Percentiles rank a stretch among this genome's conserved stretches.
These are phyloP conservation scores for Salix caprea DNA, from an alignment of 345 rosid genomes.

Conservation along the genomic window DNA sequence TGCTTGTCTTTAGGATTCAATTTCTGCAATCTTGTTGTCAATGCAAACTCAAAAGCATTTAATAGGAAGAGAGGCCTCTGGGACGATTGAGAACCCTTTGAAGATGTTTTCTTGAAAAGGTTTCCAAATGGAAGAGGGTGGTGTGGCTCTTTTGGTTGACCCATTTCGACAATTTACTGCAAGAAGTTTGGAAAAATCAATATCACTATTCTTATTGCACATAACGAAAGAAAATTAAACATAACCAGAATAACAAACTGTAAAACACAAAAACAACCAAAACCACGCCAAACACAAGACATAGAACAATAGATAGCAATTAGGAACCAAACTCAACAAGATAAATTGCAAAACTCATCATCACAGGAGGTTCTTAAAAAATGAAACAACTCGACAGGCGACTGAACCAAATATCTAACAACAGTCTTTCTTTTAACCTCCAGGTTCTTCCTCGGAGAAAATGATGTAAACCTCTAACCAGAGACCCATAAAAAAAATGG, in stretches of 20 bases:
- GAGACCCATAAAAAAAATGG: background rate
- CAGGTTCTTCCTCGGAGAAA: background rate
- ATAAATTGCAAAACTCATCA: background rate
- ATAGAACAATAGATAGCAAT: background rate
- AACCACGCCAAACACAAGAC: background rate
- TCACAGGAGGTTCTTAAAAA: background rate
- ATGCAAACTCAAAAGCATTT: conserved; percentile 53
- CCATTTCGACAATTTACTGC: conserved; percentile 56
- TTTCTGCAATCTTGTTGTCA: conserved; percentile 57
- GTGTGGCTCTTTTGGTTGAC: conserved; percentile 70
- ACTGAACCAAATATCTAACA: background rate
- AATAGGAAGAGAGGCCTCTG: conserved; percentile 44
- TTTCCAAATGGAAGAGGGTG: conserved; percentile 78
- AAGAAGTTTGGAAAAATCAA: background rate
- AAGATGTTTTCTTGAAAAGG: conserved; percentile 71
- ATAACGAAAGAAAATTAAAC: background rate
- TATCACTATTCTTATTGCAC: background rate
- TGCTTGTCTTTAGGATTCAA: conserved; percentile 57
- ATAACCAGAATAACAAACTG: too few relatives aligned
- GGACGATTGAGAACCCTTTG: conserved; percentile 67
- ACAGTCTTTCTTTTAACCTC: background rate
- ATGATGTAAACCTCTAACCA: background rate
- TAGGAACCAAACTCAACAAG: background rate
- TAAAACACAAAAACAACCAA: background rate
- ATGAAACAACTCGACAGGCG: background rate